Conservation (phyloP, 1,139 yeast species). For the Candida tropicalis region DNA sequence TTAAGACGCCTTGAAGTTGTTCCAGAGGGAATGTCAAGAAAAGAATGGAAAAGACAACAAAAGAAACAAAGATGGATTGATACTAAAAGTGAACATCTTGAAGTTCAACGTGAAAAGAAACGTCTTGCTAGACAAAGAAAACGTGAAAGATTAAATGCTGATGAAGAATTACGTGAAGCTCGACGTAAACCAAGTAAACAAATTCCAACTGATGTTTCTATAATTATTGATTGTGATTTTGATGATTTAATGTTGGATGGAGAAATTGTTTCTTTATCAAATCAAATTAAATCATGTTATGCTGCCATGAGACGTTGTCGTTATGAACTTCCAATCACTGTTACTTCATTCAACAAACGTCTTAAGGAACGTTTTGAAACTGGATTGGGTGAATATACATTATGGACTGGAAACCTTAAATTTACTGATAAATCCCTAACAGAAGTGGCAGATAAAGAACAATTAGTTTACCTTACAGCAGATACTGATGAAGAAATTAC, state of each 20-base stretch:
- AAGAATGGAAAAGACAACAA: conserved; percentile 75
- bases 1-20: conserved; percentile 25
- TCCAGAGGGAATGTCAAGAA: conserved; percentile 86
- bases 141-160: conserved; percentile 23
- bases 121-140: conserved; percentile 40
- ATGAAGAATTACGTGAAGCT: conserved; percentile 24
- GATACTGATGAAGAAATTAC: conserved; percentile 74
- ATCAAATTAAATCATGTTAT: conserved; percentile 82
- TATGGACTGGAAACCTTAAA: conserved; percentile 62
- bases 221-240: conserved; percentile 85
- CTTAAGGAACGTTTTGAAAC: conserved; percentile 70
- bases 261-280: conserved; percentile 76
- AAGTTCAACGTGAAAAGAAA: conserved; percentile 56
- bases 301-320: conserved; percentile 70
- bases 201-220: conserved; percentile 46
- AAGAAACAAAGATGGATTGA: conserved; percentile 65
- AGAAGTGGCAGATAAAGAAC: conserved; percentile 34
- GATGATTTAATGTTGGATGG: conserved; percentile 85
- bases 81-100: conserved; percentile 58
- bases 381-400: conserved; percentile 56
- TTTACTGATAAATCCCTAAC: conserved; percentile 53
- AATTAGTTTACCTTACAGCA: conserved; percentile 75
- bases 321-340: conserved; percentile 58
- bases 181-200: conserved; percentile 44
- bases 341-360: conserved; percentile 69